Percentiles rank a stretch among this genome's conserved stretches.
Conservation (phyloP, 1,139 yeast species). For the Taphrina flavorubra region DNA sequence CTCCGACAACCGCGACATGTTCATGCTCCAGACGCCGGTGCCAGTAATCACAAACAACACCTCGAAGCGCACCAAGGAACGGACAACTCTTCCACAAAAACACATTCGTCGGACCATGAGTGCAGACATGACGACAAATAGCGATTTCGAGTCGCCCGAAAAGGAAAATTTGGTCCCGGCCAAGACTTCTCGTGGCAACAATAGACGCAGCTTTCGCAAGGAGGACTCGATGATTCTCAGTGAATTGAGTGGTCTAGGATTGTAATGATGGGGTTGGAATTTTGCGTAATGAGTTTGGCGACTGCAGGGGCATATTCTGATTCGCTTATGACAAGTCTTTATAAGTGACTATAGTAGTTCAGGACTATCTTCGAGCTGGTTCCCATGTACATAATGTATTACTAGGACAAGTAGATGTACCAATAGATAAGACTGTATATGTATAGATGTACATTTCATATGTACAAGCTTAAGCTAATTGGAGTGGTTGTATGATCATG, state of each 20-base stretch:
- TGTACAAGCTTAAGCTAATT: no score
- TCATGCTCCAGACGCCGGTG: background rate
- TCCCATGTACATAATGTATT: no score
- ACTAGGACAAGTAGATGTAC: no score
- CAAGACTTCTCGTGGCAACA: background rate
- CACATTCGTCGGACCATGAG: slow-evolving; percentile 2
- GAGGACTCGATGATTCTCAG: slow-evolving; percentile 30
- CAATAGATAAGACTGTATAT: no score
- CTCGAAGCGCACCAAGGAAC: background rate
- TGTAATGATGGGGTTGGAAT: background rate
- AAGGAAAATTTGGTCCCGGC: slow-evolving; percentile 9
- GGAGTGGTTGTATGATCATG: no score
- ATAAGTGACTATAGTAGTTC: no score
- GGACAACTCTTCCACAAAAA: background rate
- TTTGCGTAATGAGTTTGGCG: background rate
- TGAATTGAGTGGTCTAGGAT: slow-evolving; percentile 37
- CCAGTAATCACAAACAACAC: background rate
- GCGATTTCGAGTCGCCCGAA: slow-evolving; percentile 9
- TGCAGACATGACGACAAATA: slow-evolving; percentile 13
- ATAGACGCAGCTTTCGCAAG: slow-evolving; percentile 1
- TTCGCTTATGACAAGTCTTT: no score
- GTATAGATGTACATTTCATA: background rate
- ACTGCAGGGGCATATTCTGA: no score
- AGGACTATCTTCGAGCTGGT: no score
- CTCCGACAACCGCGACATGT: background rate